phyloP scores from a whole-genome alignment of 768 basidiomycete species.

The Rhizopogon roseolus region DNA sequence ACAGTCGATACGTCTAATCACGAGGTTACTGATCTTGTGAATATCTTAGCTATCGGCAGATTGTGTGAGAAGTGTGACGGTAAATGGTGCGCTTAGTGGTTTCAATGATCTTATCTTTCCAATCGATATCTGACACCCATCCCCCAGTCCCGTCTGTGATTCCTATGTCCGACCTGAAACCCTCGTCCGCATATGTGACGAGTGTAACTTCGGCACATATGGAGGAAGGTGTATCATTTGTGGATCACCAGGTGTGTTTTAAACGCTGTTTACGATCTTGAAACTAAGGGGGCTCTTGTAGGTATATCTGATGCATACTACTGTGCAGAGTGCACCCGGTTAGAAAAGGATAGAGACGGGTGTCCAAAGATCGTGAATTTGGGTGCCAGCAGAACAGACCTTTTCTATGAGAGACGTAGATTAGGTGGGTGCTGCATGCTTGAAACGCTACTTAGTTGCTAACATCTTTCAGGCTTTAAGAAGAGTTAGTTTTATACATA shows the following conservation, averaged over 20 bases:
- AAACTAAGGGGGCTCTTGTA: constrained; percentile 22
- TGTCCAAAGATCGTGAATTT: constrained; percentile 98
- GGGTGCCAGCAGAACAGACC: constrained; percentile 88
- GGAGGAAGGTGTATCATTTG: constrained; percentile 98
- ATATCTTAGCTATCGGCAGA: constrained; percentile 80
- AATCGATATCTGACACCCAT: background rate
- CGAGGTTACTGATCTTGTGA: constrained; percentile 6
- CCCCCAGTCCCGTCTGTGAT: constrained; percentile 88
- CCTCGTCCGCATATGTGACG: constrained; percentile 96
- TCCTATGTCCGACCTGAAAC: constrained; percentile 99
- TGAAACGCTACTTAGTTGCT: background rate
- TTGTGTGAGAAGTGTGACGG: constrained; percentile 99
- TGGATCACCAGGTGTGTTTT: constrained; percentile 77
- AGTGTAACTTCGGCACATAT: constrained; percentile 98
- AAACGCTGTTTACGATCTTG: too few species aligned
- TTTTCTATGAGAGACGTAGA: constrained; percentile 88
- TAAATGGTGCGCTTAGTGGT: constrained; percentile 72
- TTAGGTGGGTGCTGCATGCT: constrained; percentile 46
- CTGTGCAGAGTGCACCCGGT: constrained; percentile 93
- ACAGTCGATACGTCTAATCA: background rate
- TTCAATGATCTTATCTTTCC: background rate
- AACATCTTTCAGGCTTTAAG: constrained; percentile 22
- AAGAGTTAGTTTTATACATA: constrained; percentile 21
- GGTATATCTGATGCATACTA: constrained; percentile 99
- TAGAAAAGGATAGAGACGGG: constrained; percentile 97